These are phyloP conservation scores for Vinca minor DNA, from an alignment of 257 asterid genomes.

Conservation along the genomic window DNA sequence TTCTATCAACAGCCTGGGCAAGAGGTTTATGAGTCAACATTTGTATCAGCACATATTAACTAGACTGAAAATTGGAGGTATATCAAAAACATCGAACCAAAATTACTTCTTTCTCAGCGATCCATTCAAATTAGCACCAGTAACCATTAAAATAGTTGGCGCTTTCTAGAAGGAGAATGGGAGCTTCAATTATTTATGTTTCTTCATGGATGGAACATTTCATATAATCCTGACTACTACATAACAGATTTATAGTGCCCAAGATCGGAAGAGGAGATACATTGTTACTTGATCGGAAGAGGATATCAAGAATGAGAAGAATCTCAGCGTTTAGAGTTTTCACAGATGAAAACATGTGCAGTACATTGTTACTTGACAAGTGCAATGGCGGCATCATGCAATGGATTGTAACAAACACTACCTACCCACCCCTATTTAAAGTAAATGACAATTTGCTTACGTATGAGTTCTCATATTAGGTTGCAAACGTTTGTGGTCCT, in stretches of 20 bases:
- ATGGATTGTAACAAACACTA: neutral
- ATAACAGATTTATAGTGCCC: neutral
- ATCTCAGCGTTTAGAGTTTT: neutral
- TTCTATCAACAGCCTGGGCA: slow-evolving; percentile 75
- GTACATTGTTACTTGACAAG: neutral
- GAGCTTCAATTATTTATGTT: neutral
- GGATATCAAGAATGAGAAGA: no score
- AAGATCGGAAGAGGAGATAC: neutral
- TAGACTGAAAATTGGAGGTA: neutral
- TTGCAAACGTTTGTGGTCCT: slow-evolving; percentile 84
- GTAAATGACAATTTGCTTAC: slow-evolving; percentile 47
- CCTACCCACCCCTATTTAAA: neutral
- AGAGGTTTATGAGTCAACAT: neutral
- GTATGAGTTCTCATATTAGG: slow-evolving; percentile 97
- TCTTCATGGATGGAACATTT: neutral
- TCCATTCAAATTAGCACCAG: neutral
- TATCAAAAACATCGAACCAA: neutral
- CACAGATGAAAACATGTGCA: neutral
- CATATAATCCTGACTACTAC: neutral
- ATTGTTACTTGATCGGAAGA: neutral
- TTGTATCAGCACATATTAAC: neutral
- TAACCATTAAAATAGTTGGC: neutral
- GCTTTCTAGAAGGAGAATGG: neutral
- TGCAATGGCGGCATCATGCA: neutral
- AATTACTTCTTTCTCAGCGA: neutral